Percentiles rank a stretch among this genome's conserved stretches.
phyloP scores from a whole-genome alignment of 441 rosid species.

The Populus tomentosa region DNA sequence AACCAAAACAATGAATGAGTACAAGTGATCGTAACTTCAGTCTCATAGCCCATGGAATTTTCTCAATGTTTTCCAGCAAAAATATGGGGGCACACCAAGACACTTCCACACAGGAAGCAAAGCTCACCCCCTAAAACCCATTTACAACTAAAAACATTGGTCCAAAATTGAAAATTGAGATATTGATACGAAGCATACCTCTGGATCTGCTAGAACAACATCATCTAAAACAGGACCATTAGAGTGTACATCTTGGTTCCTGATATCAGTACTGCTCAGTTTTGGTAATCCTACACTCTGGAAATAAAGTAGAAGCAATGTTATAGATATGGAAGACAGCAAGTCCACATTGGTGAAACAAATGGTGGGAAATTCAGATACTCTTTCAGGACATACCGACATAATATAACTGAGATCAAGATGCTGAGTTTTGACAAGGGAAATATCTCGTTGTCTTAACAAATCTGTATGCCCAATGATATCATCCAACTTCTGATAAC shows the following conservation, averaged over 20 bases:
- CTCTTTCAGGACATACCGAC: constrained; percentile 49
- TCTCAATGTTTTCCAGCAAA: neutral
- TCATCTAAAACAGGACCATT: constrained; percentile 93
- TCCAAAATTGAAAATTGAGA: neutral
- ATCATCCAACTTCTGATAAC: constrained; percentile 88
- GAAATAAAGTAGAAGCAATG: constrained; percentile 14
- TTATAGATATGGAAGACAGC: constrained; percentile 11
- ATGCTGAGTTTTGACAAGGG: constrained; percentile 96
- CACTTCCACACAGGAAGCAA: neutral
- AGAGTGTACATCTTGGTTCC: constrained; percentile 85
- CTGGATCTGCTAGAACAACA: constrained; percentile 71
- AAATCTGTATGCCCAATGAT: constrained; percentile 81
- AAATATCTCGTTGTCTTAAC: constrained; percentile 77
- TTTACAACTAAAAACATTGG: neutral
- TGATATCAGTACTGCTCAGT: constrained; percentile 81
- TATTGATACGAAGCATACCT: constrained; percentile 42
- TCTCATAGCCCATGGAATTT: neutral
- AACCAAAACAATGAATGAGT: neutral
- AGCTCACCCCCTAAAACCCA: neutral
- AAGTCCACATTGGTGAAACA: constrained; percentile 7
- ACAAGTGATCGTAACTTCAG: neutral
- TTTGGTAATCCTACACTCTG: constrained; percentile 87
- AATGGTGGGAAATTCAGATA: neutral
- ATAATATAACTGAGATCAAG: constrained; percentile 79
- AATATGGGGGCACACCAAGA: neutral